phyloP scores from a whole-genome alignment of 495 filamentous ascomycete genomes.

The Aspergillus cristatus region DNA sequence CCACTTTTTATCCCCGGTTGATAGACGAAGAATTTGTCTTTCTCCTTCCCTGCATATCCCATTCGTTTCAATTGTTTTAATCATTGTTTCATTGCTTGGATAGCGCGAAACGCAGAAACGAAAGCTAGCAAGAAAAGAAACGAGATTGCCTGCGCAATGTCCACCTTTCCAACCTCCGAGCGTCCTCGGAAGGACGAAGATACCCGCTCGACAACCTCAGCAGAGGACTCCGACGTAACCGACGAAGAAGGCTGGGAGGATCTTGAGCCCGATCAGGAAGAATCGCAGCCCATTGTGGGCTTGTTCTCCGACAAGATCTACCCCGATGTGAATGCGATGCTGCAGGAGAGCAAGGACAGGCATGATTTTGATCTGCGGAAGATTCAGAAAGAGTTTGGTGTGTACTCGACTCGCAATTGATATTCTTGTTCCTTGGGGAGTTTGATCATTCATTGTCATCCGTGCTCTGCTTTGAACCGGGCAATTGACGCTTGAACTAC shows the following conservation, averaged over 20 bases:
- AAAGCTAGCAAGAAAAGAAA: no score
- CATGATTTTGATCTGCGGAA: conserved; percentile 66
- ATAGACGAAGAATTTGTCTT: conserved; percentile 6
- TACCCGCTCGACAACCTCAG: conserved; percentile 26
- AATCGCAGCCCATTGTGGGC: conserved; percentile 57
- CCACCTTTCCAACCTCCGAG: conserved; percentile 15
- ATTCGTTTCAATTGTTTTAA: no score
- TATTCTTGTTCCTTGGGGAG: conserved; percentile 3
- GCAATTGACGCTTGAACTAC: conserved; percentile 5
- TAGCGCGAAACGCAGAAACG: no score
- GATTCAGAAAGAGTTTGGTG: conserved; percentile 53
- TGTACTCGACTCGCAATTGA: conserved; percentile 21
- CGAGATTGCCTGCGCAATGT: conserved; percentile 15
- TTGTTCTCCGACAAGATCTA: conserved; percentile 63
- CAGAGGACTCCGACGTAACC: conserved; percentile 39
- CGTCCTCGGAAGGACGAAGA: conserved; percentile 21
- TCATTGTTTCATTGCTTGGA: no score
- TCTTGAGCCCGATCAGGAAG: conserved; percentile 56
- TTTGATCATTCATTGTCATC: conserved; percentile 5
- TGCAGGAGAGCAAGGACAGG: conserved; percentile 61
- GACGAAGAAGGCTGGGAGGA: conserved; percentile 77
- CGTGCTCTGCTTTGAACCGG: conserved; percentile 1
- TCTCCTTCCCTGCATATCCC: no score
- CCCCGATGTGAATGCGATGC: conserved; percentile 53
- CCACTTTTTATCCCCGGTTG: conserved; percentile 6